Percentiles rank a stretch among this genome's conserved stretches.
Conservation (phyloP, 2,329 filamentous ascomycete genomes). For the Colletotrichum neosansevieriae region DNA sequence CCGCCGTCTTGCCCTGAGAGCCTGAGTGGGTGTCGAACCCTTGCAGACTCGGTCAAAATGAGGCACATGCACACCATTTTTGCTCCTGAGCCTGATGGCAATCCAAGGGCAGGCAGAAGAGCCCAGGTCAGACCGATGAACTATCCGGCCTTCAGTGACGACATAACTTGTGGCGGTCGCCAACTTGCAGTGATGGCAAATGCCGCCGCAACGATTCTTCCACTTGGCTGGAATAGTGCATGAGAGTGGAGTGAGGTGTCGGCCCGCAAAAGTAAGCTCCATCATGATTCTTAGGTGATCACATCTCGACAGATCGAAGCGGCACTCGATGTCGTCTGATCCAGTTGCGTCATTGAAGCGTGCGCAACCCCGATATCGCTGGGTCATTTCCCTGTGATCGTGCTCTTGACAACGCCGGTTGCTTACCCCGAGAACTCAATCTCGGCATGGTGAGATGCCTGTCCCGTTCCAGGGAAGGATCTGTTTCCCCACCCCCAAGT, state of each 20-base stretch:
- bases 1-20: not conserved
- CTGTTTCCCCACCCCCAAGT: not conserved
- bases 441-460: conserved; percentile 24
- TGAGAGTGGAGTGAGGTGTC: not conserved
- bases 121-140: not conserved
- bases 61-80: not conserved
- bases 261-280: conserved; percentile 17
- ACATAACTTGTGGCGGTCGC: not conserved
- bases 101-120: not conserved
- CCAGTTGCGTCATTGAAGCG: conserved; percentile 6
- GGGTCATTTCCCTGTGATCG: not conserved
- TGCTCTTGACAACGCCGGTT: not conserved
- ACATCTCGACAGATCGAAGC: conserved; percentile 33
- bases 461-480: conserved; percentile 20
- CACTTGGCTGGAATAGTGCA: not conserved
- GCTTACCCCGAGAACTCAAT: not conserved
- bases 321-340: conserved; percentile 13
- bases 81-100: not conserved
- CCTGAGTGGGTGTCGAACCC: conserved; percentile 11
- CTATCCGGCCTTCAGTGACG: not conserved
- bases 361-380: not conserved
- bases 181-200: not conserved
- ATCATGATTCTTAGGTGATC: conserved; percentile 21
- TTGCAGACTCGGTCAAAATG: conserved; percentile 6
- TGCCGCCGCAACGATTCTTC: not conserved